Conservation (phyloP, 306 rosid species). For the Medicago ruthenica region DNA sequence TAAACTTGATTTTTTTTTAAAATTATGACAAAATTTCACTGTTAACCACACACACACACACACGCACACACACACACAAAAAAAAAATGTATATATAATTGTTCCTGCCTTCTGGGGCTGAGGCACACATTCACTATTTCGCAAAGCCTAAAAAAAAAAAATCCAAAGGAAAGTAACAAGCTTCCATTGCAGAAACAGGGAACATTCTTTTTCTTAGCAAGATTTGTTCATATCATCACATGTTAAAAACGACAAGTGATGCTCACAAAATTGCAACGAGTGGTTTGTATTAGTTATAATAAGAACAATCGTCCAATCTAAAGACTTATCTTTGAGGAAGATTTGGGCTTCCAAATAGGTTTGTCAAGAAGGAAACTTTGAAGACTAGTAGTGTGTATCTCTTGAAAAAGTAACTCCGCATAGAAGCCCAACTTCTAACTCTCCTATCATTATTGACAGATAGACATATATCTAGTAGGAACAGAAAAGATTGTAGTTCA, state of each 20-base stretch:
- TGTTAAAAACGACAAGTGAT: constrained; percentile 3
- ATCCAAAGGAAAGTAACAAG: constrained; percentile 27
- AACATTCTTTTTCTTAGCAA: not conserved
- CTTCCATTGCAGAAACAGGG: constrained; percentile 12
- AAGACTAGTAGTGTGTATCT: not conserved
- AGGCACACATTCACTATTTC: not conserved
- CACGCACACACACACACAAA: not conserved
- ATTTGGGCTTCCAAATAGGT: constrained; percentile 29
- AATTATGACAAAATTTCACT: not conserved
- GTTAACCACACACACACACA: not conserved
- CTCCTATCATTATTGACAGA: constrained; percentile 11
- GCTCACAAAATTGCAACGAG: constrained; percentile 18
- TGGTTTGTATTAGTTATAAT: constrained; percentile 13
- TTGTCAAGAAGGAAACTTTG: constrained; percentile 31
- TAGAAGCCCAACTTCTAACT: constrained; percentile 21
- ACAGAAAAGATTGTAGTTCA: not conserved
- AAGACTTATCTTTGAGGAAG: constrained; percentile 24
- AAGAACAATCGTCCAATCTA: constrained; percentile 8
- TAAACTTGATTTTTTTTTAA: not conserved
- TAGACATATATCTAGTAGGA: constrained; percentile 23
- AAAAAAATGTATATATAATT: not conserved
- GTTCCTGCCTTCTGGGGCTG: constrained; percentile 10
- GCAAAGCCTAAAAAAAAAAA: not conserved
- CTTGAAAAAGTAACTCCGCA: constrained; percentile 39
- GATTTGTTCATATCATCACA: constrained; percentile 15